Evolutionary conservation across 2,329 filamentous ascomycete genomes (phyloP), one percentile per base, ranked within the genome.

Genomic region (Corinectria fuckeliana): DNA sequence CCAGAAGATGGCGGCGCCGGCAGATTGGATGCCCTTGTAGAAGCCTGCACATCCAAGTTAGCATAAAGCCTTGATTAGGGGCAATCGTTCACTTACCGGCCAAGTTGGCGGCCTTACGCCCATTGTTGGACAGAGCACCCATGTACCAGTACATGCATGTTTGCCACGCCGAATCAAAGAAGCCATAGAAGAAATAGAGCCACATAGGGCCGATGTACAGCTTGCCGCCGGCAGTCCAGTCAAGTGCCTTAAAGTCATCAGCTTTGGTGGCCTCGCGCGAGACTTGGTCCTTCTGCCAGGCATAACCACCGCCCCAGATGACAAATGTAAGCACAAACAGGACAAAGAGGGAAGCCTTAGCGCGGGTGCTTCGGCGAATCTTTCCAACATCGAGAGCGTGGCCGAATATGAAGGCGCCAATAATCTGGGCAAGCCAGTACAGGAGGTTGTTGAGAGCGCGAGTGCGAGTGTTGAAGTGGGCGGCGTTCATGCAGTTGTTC

Each of bases 41-140:
- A 94, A 71, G 18, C 91, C 93, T 51, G 90, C 2, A 16, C 1
- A 23, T 16, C 11, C 3, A 9, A 39, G 36, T 69, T 23, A 68
- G 49, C 8, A 9, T 18, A 0, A 28, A 36, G 3, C 16, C 10
- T 5, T 2, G 9, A 3, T 18, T n/a, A n/a, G 34, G 28, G 7
- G 20, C 4, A n/a, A 45, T 13, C n/a, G 4, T 30, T 5, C 14
- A 50, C 68, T 62, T 66, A 69, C 69, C 69, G 50, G 69, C 91
- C 73, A 94, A 89, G 80, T 97, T 96, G 79, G 93, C 93, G 21
- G 93, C 86, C 77, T 92, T 94, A 75, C 93, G 91, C 61, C 90
- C 87, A 65, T 93, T 96, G 85, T 97, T 97, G 72, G 91, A 93
- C 42, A 97, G 83, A 18, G 93, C 86, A 52, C 93, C 93, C 91